A percentile compares a stretch with the other conserved stretches of the same genome.
Evolutionary conservation across 345 rosid species (phyloP).

Genomic region (Geranium brycei): DNA sequence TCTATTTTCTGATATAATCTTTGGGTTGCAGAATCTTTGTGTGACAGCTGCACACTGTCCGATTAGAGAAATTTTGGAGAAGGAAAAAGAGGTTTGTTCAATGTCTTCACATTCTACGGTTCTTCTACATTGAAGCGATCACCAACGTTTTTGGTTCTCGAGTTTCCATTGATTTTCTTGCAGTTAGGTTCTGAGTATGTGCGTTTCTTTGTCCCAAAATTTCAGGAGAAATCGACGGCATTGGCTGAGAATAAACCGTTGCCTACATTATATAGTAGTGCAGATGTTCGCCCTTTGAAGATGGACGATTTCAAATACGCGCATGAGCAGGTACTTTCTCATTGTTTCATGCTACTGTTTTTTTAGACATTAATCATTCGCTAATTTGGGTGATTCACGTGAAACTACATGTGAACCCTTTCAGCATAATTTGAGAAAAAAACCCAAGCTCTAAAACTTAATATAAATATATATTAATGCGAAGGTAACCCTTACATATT

Average conservation of each 20-base stretch:
- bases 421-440: too few species aligned
- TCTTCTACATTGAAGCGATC: not conserved
- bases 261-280: slow-evolving; percentile 59
- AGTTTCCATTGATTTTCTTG: too few species aligned
- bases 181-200: not conserved
- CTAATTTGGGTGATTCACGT: too few species aligned
- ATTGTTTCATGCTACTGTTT: too few species aligned
- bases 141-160: too few species aligned
- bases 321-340: slow-evolving; percentile 70
- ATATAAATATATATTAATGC: too few species aligned
- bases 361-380: too few species aligned
- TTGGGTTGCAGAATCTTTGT: slow-evolving; percentile 64
- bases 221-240: slow-evolving; percentile 61
- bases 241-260: slow-evolving; percentile 49
- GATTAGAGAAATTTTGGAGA: slow-evolving; percentile 81
- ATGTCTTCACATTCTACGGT: not conserved
- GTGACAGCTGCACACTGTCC: slow-evolving; percentile 97
- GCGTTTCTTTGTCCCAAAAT: slow-evolving; percentile 3
- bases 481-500: too few species aligned
- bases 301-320: slow-evolving; percentile 79
- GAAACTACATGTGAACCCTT: too few species aligned
- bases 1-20: not conserved
- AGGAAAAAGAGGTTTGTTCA: slow-evolving; percentile 78
- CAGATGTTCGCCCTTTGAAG: slow-evolving; percentile 61
- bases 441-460: too few species aligned